phyloP scores from a whole-genome alignment of 1,139 yeast species.

The Scheffersomyces cryptocercus region DNA sequence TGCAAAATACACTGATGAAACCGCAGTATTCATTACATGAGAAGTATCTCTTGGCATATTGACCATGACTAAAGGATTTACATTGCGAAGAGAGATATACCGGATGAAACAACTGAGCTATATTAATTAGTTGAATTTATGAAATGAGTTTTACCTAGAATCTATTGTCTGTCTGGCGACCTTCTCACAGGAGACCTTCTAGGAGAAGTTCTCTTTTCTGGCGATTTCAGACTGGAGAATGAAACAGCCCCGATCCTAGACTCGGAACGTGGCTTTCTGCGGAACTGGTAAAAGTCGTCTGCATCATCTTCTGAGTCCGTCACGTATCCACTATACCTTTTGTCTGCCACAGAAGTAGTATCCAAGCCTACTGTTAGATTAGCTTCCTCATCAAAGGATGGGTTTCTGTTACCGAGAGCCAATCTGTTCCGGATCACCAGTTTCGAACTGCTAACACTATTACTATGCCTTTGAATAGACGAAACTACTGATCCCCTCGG shows the following conservation, averaged over 20 bases:
- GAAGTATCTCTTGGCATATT: too few species aligned
- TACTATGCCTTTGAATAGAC: not conserved
- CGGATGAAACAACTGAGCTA: too few species aligned
- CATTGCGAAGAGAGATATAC: too few species aligned
- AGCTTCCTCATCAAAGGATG: not conserved
- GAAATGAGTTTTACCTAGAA: too few species aligned
- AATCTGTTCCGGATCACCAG: not conserved
- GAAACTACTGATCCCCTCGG: too few species aligned
- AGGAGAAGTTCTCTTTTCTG: not conserved
- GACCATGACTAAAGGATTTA: too few species aligned
- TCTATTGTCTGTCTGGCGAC: too few species aligned
- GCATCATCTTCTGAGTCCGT: not conserved
- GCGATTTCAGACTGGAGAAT: not conserved
- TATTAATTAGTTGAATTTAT: too few species aligned
- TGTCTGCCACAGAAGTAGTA: not conserved
- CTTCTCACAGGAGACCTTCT: too few species aligned
- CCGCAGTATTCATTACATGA: too few species aligned
- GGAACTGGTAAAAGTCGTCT: not conserved
- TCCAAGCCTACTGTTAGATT: too few species aligned
- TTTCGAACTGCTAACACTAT: not conserved
- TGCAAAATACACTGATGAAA: not conserved
- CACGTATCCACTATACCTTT: not conserved
- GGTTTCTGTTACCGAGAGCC: not conserved
- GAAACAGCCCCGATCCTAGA: not conserved
- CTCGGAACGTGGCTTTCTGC: not conserved